Evolutionary conservation across 2,329 filamentous ascomycete genomes (phyloP).

Genomic region (Aspergillus aculeatinus): DNA sequence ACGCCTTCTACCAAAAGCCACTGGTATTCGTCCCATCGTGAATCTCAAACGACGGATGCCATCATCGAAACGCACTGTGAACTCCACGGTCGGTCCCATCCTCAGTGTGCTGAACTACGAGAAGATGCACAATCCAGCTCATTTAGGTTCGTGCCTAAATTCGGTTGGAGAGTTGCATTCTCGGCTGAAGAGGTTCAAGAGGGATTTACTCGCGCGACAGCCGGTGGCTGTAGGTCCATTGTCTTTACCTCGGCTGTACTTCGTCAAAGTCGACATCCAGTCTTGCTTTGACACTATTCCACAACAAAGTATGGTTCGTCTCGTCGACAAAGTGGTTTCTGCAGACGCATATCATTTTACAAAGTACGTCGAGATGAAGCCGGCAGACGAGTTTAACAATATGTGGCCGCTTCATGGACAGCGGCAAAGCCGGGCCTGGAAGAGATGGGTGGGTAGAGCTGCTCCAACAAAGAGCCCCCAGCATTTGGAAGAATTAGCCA

Average conservation of each 20-base stretch:
- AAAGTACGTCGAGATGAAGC: slow-evolving; percentile 71
- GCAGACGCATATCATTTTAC: slow-evolving; percentile 66
- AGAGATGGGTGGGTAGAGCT: slow-evolving; percentile 57
- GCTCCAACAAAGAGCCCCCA: slow-evolving; percentile 43
- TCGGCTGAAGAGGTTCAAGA: slow-evolving; percentile 69
- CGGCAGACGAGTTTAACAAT: slow-evolving; percentile 36
- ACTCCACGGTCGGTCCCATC: slow-evolving; percentile 68
- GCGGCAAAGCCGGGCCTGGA: slow-evolving; percentile 27
- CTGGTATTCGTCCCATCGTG: slow-evolving; percentile 77
- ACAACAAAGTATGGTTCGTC: slow-evolving; percentile 67
- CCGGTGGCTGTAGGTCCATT: not conserved
- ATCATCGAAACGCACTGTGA: slow-evolving; percentile 62
- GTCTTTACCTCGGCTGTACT: slow-evolving; percentile 63
- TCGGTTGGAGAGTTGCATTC: slow-evolving; percentile 78
- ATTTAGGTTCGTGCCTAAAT: slow-evolving; percentile 76
- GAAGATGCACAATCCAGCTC: slow-evolving; percentile 58
- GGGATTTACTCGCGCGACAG: slow-evolving; percentile 15
- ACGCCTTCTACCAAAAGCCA: slow-evolving; percentile 77
- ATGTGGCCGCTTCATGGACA: slow-evolving; percentile 18
- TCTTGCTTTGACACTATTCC: slow-evolving; percentile 96
- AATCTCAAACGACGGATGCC: slow-evolving; percentile 71
- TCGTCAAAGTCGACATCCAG: slow-evolving; percentile 89
- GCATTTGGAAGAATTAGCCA: slow-evolving; percentile 50
- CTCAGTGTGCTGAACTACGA: slow-evolving; percentile 78
- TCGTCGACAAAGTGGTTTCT: slow-evolving; percentile 61